These are phyloP conservation scores for Monilinia aucupariae DNA, from an alignment of 2,329 filamentous ascomycete genomes.

Conservation along the genomic window DNA sequence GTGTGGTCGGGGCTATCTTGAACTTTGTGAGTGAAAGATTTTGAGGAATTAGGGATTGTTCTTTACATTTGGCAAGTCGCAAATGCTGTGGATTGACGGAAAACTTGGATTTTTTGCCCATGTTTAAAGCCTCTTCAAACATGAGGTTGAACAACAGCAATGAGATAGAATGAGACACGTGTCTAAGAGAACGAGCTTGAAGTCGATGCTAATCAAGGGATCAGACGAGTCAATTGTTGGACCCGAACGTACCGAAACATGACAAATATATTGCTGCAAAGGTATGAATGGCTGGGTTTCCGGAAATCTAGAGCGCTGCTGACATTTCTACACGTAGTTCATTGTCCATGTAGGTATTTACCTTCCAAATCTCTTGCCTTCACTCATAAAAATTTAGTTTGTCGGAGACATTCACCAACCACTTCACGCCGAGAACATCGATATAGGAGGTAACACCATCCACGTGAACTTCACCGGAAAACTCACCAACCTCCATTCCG, in stretches of 20 bases:
- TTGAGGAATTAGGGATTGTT: background rate
- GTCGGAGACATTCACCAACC: conserved; percentile 66
- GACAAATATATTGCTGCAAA: conserved; percentile 56
- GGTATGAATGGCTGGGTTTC: conserved; percentile 22
- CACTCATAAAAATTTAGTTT: conserved; percentile 49
- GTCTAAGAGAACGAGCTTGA: background rate
- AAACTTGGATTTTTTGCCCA: background rate
- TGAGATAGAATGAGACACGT: rapidly evolving
- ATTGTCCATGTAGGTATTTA: conserved; percentile 33
- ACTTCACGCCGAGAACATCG: conserved; percentile 59
- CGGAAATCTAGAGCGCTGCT: background rate
- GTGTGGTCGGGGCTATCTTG: conserved; percentile 46
- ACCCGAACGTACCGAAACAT: conserved; percentile 38
- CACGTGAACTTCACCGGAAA: conserved; percentile 54
- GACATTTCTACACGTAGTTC: conserved; percentile 26
- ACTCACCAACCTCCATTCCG: conserved; percentile 61
- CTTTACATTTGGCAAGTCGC: background rate
- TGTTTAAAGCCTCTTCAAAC: background rate
- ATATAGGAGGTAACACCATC: conserved; percentile 63
- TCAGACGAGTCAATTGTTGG: conserved; percentile 30
- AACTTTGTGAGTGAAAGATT: conserved; percentile 31
- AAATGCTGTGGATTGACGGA: background rate
- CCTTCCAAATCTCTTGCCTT: background rate
- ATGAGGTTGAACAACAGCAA: background rate
- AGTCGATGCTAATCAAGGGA: conserved; percentile 38